Conservation (phyloP, 2,329 filamentous ascomycete species). For the Diaporthe eres region DNA sequence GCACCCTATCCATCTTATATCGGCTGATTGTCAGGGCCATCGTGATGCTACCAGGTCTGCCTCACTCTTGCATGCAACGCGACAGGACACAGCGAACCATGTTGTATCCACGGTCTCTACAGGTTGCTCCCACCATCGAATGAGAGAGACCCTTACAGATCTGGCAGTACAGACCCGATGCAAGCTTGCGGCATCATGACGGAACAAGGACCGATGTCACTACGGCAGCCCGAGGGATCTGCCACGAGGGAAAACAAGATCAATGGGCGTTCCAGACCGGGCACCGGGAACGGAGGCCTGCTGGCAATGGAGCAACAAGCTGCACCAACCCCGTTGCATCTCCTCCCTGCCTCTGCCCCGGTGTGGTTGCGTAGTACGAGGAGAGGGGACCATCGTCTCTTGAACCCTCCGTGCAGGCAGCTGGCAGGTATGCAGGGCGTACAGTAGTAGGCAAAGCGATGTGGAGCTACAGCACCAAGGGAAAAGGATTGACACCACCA, state of each 20-base stretch:
- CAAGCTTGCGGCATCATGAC: slow-evolving; percentile 28
- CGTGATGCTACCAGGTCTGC: background rate
- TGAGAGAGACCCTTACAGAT: background rate
- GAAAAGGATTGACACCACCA: background rate
- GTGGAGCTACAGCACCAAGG: slow-evolving; percentile 25
- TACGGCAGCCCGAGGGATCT: background rate
- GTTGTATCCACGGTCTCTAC: background rate
- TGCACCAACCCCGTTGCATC: background rate
- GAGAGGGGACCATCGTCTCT: background rate
- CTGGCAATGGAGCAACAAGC: background rate
- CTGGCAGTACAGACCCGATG: background rate
- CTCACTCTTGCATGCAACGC: background rate
- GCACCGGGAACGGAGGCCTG: background rate
- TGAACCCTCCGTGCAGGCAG: slow-evolving; percentile 38
- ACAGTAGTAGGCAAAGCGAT: slow-evolving; percentile 9
- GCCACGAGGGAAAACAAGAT: background rate
- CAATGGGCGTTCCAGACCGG: background rate
- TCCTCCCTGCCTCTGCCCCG: background rate
- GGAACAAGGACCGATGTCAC: background rate
- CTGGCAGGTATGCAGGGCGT: background rate
- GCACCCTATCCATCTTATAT: background rate
- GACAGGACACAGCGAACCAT: background rate
- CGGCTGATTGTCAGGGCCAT: background rate
- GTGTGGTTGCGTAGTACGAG: background rate
- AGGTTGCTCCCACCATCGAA: background rate